Evolutionary conservation across 345 rosid species (phyloP), one percentile per base, ranked within the genome.

Genomic region (Syzygium aromaticum): DNA sequence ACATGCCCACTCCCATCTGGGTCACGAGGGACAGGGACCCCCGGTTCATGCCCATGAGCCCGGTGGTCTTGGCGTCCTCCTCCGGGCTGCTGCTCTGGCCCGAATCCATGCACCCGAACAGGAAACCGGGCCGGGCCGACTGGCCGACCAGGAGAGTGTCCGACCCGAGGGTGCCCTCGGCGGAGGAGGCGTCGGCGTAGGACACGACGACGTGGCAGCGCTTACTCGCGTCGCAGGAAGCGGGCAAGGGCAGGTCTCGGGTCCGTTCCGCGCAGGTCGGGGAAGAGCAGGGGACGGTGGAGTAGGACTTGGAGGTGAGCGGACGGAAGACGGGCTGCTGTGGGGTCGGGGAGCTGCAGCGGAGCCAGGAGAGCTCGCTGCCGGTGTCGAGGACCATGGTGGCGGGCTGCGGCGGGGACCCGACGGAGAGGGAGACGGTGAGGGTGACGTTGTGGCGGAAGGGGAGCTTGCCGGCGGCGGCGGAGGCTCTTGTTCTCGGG

Each of bases 361-460:
- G 95, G 52, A 97, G 93, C 99, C 99, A 97, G 23, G 98, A 93
- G 89, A 95, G 98, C 87, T 97, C 99, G 86, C 98, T 95, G 25
- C 99, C 98, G 7, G 99, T 97, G 94, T 97, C 98, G 51, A 97
- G 88, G 54, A 95, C 99, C 97, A 97, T 92, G 88, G 98, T 91
- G 84, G 94, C 94, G 86, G 93, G 94, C 88, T 97, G 98, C 23
- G 99, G 98, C 51, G 98, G 99, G 13, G 95, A 93, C n/a, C 99
- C 99, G 51, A 93, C 93, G 54, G 97, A 89, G 83, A 97, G 91
- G 67, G 95, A 89, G 53, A 95, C 97, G 9, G 97, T 93, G 88
- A 97, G 95, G 89, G 93, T 94, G 27, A 95, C 95, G 85, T 97
- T 97, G 89, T 95, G 98, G 88, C 88, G 97, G 90, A 95, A 97